Evolutionary conservation across 2,329 filamentous ascomycete species (phyloP).

Genomic region (Pyrenophora graminea): DNA sequence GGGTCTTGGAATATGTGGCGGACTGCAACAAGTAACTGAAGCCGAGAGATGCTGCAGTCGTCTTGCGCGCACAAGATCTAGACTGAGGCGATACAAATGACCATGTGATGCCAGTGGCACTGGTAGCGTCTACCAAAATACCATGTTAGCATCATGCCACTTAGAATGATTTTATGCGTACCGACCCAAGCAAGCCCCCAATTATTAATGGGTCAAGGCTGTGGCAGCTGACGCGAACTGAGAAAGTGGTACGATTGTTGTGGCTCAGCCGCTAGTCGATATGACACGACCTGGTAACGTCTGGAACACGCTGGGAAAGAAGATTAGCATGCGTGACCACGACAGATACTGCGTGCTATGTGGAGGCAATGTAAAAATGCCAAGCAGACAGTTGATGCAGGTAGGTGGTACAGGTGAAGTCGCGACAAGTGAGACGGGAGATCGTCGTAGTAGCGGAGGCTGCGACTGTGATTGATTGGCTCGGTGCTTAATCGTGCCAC

Average conservation of each 20-base stretch:
- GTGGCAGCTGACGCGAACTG: not conserved
- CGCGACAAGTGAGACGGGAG: conserved; percentile 1
- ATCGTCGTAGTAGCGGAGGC: not conserved
- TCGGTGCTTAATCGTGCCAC: too few species aligned
- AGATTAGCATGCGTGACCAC: too few species aligned
- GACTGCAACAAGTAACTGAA: not conserved
- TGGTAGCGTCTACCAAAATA: not conserved
- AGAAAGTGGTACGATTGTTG: not conserved
- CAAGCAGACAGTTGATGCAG: conserved; percentile 1
- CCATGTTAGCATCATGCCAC: not conserved
- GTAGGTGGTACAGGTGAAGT: conserved; percentile 2
- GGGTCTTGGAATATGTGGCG: conserved; percentile 16
- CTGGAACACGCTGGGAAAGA: not conserved
- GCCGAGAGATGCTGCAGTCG: conserved; percentile 4
- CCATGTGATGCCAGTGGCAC: not conserved
- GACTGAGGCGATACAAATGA: conserved; percentile 1
- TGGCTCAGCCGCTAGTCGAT: not conserved
- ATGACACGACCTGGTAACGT: not conserved
- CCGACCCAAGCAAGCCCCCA: not conserved
- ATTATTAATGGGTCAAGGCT: not conserved
- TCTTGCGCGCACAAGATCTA: conserved; percentile 13
- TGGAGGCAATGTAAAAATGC: not conserved
- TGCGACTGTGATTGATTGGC: conserved; percentile 4
- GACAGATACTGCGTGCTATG: not conserved
- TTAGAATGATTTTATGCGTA: not conserved